These are phyloP conservation scores for Solanum phureja DNA, from an alignment of 257 asterid genomes.

Conservation along the genomic window DNA sequence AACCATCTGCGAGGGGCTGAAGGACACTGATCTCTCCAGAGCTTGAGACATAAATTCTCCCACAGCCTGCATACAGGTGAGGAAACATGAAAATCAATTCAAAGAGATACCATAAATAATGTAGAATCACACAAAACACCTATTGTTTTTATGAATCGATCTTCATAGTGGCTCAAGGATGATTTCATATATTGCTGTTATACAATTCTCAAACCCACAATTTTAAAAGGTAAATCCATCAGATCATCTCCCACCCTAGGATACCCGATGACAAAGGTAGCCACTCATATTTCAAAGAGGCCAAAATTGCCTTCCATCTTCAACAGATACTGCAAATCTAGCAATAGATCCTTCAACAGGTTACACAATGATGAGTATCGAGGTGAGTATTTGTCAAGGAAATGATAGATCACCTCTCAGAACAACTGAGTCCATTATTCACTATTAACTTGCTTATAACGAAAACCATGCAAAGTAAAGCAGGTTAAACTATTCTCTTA, in stretches of 20 bases:
- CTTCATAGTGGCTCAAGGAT: not conserved
- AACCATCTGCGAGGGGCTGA: constrained; percentile 40
- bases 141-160: not conserved
- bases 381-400: not conserved
- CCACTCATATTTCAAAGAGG: not conserved
- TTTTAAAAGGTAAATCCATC: not conserved
- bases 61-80: constrained; percentile 30
- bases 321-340: not conserved
- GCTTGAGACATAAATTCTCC: constrained; percentile 53
- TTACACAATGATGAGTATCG: not conserved
- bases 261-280: not conserved
- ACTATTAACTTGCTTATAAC: not conserved
- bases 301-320: not conserved
- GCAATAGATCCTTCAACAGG: not conserved
- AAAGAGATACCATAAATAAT: not conserved
- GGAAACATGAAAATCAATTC: not conserved
- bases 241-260: not conserved
- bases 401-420: not conserved
- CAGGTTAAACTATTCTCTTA: not conserved
- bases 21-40: constrained; percentile 30
- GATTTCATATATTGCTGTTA: not conserved
- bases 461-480: not conserved
- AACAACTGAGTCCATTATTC: not conserved
- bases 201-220: not conserved
- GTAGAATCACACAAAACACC: not conserved